Base-by-base conservation (phyloP, 2,329 filamentous ascomycete genomes). In the Hymenoscyphus infarciens region DNA sequence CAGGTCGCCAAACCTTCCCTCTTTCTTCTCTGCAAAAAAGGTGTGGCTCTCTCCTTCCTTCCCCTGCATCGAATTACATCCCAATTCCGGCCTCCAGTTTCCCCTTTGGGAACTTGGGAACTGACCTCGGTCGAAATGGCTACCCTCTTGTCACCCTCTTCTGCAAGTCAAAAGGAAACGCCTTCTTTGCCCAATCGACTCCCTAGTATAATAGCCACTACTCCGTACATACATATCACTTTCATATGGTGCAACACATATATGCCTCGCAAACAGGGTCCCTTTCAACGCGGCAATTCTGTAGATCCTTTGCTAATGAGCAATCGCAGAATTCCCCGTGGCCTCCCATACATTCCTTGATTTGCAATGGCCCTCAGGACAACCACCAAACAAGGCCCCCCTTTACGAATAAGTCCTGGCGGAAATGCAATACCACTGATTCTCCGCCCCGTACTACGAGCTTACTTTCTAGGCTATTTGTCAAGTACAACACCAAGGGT, bases 391-490 rank as follows among this genome's bases (percentile, higher is more conserved):
- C 42, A 8, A 49, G 42, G 42, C 8, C 42, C n/a, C n/a, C n/a
- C n/a, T 10, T 19, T 49, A 8, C 42, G n/a, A 19, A 10, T 49
- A 49, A 22, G 5, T 8, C 15, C 39, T 19, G 15, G 66, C 66
- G 71, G 45, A 67, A 67, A 65, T 72, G 57, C 35, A 6, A 60
- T 87, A 54, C 83, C 84, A 33, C 77, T 81, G 13, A 65, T 79
- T 49, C 74, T 87, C 35, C 80, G 82, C 59, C 85, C 86, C 16
- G 73, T 86, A 27, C 69, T 86, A 60, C 81, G 84, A 63, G 85
- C 86, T 56, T 88, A 86, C 73, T 70, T 85, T 15, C 70, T 87
- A 38, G 85, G 85, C 33, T 88, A 87, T 75, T 81, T 80, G 19
- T 87, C 84, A 59, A 78, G 81, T 38, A 83, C 87, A 7, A 80